Base-by-base conservation (phyloP, 179 eudicot genomes). In the Silene noctiflora region DNA sequence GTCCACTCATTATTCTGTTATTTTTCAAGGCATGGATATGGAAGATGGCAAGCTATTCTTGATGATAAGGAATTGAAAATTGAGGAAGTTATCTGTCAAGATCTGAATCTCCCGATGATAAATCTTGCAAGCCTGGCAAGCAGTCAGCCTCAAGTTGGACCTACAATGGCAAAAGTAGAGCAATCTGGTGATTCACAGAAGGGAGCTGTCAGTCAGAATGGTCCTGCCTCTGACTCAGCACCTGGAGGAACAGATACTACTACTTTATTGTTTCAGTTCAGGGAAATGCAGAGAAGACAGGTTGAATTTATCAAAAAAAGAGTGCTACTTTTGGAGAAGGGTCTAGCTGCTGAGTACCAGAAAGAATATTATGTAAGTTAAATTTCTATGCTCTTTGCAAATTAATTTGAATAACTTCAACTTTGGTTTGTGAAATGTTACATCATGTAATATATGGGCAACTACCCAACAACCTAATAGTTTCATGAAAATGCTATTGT, bases 1-100 rank as follows among this genome's bases (percentile, higher is more conserved):
- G 62, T 55, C 3, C 27, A n/a, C 63, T 12, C 65, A 55, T 71
- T 62, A 19, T 19, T 67, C 46, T 4, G 53, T 74, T 88, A 73
- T 46, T 13, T 74, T 20, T 80, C 35, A 75, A 95, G 99, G 86
- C 99, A 95, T 82, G 99, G 99, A 33, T 95, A 93, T 76, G 99
- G 99, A 85, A 89, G 92, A 87, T 95, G 99, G 99, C 98, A 95
- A 89, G 92, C 98, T 71, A 93, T 95, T 80, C 89, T 95, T 75
- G 99, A 95, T 72, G 99, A 95, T 87, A 95, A 90, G 87, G 95
- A 87, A 19, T 82, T 89, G 77, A 81, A 75, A 76, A 78, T 95
- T 72, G 98, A 91, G 77, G 99, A 95, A 75, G 69, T 93, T 59
- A 89, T 95, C 31, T 89, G 92, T 84, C 89, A 89, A 76, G 99